Base-by-base conservation (phyloP, 1,284 basidiomycete genomes). In the Ustilago hordei region DNA sequence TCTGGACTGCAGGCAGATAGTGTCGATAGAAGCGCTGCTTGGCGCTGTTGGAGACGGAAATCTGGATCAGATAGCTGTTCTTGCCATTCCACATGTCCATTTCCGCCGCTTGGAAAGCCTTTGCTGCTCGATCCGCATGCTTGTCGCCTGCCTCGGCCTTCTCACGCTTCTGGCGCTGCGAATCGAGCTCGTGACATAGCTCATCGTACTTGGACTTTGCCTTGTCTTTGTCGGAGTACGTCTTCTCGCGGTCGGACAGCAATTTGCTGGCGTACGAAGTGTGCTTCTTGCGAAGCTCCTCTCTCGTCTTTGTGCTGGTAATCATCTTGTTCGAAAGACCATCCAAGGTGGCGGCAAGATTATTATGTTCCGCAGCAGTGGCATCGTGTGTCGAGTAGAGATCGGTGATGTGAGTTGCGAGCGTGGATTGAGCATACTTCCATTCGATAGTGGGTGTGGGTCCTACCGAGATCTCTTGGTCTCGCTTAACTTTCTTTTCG, bases 181-280 rank as follows among this genome's bases (percentile, higher is more conserved):
- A 54, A 15, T 81, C 80, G 55, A 78, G 64, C 60, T 81, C 80
- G 32, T 53, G 63, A 62, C 80, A 81, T 8, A 70, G 64, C 55
- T 81, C 80, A 39, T 81, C 78, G 56, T 81, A 81, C 55, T 79
- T 81, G 28, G 62, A 34, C 57, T 81, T 81, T 19, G 76, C 70
- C 61, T 75, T 81, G 55, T 67, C 61, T 47, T 77, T 71, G 17
- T 78, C 76, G 3, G 60, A 41, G 45, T 80, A 80, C 12, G 69
- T 68, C 56, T 66, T 74, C 53, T 81, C 80, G 48, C 80, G 69
- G 15, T 81, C 80, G 7, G 67, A 55, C 39, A 81, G 60, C 0
- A 81, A 58, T 57, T 77, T 75, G 50, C 56, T 60, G 31, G 70
- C 60, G 36, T 60, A 79, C 8, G 60, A 31, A 19, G 60, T 60